A percentile compares a stretch with the other conserved stretches of the same genome.
Conservation (phyloP, 2,329 filamentous ascomycete genomes). For the Scedosporium aurantiacum region DNA sequence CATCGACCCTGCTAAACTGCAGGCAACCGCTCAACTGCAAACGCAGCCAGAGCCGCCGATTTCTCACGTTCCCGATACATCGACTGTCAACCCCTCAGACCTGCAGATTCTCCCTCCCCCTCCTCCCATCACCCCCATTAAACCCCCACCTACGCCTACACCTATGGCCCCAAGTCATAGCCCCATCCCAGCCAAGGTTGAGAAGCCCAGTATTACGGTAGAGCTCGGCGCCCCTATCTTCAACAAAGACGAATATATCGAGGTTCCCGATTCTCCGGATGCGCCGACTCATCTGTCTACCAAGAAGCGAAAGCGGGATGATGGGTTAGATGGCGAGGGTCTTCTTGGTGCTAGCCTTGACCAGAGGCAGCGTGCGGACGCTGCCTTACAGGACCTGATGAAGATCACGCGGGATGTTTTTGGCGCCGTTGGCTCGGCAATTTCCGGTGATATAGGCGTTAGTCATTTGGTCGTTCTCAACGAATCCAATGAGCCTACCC, state of each 20-base stretch:
- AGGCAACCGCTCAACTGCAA: not conserved
- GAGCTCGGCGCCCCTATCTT: slow-evolving; percentile 34
- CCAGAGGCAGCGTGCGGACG: slow-evolving; percentile 70
- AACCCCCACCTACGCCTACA: slow-evolving; percentile 1
- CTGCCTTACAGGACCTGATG: slow-evolving; percentile 59
- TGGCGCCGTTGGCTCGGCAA: slow-evolving; percentile 59
- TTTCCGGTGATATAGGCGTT: slow-evolving; percentile 43
- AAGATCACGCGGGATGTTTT: slow-evolving; percentile 62
- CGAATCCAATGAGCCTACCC: slow-evolving; percentile 50
- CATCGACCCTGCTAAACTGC: not conserved
- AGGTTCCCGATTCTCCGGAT: slow-evolving; percentile 34
- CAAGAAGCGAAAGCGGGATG: slow-evolving; percentile 42
- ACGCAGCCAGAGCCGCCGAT: not conserved
- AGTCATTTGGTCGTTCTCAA: slow-evolving; percentile 42
- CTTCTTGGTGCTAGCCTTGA: slow-evolving; percentile 55
- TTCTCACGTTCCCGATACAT: not conserved
- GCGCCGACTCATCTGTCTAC: slow-evolving; percentile 35
- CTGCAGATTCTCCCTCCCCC: not conserved
- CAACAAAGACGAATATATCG: slow-evolving; percentile 41
- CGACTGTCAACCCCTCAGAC: slow-evolving; percentile 1
- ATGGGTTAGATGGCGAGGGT: slow-evolving; percentile 41
- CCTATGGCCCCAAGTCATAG: slow-evolving; percentile 8
- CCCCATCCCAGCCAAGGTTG: slow-evolving; percentile 13
- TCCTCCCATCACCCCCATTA: not conserved
- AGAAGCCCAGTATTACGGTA: slow-evolving; percentile 28